Evolutionary conservation across 805 yeast species (phyloP).

Genomic region (Yarrowia porcina): DNA sequence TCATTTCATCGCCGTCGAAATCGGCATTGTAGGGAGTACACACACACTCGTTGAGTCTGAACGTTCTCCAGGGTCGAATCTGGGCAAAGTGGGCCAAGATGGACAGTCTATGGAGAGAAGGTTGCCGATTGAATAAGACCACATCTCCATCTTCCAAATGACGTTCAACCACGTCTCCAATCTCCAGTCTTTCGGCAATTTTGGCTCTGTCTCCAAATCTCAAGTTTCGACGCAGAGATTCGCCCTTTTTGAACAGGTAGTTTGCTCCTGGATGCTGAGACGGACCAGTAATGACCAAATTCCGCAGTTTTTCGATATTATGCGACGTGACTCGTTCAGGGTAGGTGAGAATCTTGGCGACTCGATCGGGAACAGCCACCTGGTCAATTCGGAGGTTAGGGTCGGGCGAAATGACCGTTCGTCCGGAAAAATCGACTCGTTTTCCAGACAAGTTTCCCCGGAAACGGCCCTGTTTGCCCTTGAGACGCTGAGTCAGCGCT

Average conservation of each 20-base stretch:
- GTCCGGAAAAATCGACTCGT: constrained; percentile 96
- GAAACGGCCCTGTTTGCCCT: constrained; percentile 98
- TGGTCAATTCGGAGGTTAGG: constrained; percentile 93
- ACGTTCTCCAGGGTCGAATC: constrained; percentile 96
- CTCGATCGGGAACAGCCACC: constrained; percentile 97
- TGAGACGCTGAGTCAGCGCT: constrained; percentile 94
- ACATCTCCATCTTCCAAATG: constrained; percentile 97
- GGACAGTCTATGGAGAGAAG: constrained; percentile 91
- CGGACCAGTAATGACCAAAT: constrained; percentile 78
- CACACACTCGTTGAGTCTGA: constrained; percentile 95
- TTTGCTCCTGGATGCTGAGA: constrained; percentile 94
- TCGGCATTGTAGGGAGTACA: constrained; percentile 99
- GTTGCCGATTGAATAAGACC: constrained; percentile 95
- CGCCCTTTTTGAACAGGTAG: constrained; percentile 77
- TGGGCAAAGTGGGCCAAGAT: constrained; percentile 94
- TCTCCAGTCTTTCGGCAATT: constrained; percentile 68
- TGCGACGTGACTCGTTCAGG: constrained; percentile 93
- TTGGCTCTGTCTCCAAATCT: constrained; percentile 81
- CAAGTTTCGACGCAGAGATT: constrained; percentile 79
- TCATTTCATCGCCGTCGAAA: constrained; percentile 99
- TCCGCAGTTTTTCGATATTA: constrained; percentile 73
- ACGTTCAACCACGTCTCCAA: constrained; percentile 94
- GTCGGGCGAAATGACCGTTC: constrained; percentile 98
- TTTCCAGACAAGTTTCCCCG: constrained; percentile 98
- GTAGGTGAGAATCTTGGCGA: constrained; percentile 90